These are phyloP conservation scores for Salvia rosmarinus DNA, from an alignment of 257 asterid species.

Conservation along the genomic window DNA sequence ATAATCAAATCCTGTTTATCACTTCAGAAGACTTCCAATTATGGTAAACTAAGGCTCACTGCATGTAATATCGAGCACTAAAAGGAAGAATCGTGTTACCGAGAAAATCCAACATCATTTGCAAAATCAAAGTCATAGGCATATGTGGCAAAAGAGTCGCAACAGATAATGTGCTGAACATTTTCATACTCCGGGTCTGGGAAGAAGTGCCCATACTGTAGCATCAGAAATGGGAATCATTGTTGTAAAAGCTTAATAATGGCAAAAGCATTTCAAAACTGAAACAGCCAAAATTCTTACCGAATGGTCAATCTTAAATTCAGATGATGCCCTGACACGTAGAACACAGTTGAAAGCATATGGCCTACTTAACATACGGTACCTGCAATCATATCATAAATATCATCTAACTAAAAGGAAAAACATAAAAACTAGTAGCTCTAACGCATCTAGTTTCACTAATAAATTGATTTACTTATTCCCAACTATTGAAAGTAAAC, in stretches of 20 bases:
- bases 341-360: slow-evolving; percentile 94
- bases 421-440: slow-evolving; percentile 14
- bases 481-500: slow-evolving; percentile 21
- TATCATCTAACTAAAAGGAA: slow-evolving; percentile 32
- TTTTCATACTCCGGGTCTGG: slow-evolving; percentile 98
- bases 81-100: slow-evolving; percentile 49
- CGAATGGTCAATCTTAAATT: slow-evolving; percentile 83
- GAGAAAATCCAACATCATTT: slow-evolving; percentile 72
- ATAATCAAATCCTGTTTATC: slow-evolving; percentile 1
- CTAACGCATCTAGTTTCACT: slow-evolving; percentile 1
- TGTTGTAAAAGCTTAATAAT: slow-evolving; percentile 25
- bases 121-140: slow-evolving; percentile 95
- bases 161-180: slow-evolving; percentile 94
- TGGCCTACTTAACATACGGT: slow-evolving; percentile 95
- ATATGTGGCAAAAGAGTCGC: slow-evolving; percentile 95
- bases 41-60: slow-evolving; percentile 4
- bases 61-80: slow-evolving; percentile 26
- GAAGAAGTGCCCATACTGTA: slow-evolving; percentile 98
- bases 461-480: slow-evolving; percentile 20
- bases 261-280: slow-evolving; percentile 8
- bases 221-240: slow-evolving; percentile 40
- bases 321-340: slow-evolving; percentile 91
- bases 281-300: slow-evolving; percentile 52
- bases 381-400: slow-evolving; percentile 65
- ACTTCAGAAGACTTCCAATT: slow-evolving; percentile 20